Evolutionary conservation across 164 flowering plant genomes (phyloP).

Genomic region (Umbilicus rupestris): DNA sequence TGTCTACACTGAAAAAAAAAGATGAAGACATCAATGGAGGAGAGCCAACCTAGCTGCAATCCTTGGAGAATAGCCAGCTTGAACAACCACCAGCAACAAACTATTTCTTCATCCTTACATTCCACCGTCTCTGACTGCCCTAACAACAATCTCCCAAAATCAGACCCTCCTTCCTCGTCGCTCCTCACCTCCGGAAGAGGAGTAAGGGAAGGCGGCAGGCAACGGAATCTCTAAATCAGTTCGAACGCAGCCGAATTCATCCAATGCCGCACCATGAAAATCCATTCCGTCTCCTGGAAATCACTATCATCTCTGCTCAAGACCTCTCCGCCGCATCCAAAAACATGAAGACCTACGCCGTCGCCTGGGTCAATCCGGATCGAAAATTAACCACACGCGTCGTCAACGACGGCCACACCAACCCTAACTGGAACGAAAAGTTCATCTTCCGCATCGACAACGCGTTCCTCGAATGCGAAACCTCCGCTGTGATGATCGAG

Average conservation of each 20-base stretch:
- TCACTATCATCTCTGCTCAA: slow-evolving; percentile 25
- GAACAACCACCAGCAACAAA: too few relatives aligned
- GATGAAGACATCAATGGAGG: too few relatives aligned
- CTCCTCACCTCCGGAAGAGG: too few relatives aligned
- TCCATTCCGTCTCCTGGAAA: slow-evolving; percentile 19
- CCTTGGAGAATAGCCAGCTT: too few relatives aligned
- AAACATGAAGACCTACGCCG: slow-evolving; percentile 20
- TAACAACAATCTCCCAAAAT: too few relatives aligned
- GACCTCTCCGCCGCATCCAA: slow-evolving; percentile 17
- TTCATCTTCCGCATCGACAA: slow-evolving; percentile 21
- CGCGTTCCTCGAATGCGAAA: slow-evolving; percentile 14
- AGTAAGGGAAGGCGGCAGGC: too few relatives aligned
- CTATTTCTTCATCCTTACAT: too few relatives aligned
- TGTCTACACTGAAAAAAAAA: too few relatives aligned
- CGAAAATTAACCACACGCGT: slow-evolving; percentile 18
- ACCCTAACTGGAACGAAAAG: slow-evolving; percentile 28
- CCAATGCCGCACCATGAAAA: not conserved
- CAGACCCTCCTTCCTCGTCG: too few relatives aligned
- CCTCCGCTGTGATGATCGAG: slow-evolving; percentile 17
- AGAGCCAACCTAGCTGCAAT: too few relatives aligned
- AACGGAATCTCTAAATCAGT: too few relatives aligned
- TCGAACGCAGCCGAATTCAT: not conserved
- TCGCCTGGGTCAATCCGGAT: slow-evolving; percentile 18
- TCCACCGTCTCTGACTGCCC: too few relatives aligned
- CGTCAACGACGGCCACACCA: slow-evolving; percentile 17